A percentile compares a stretch with the other conserved stretches of the same genome.
These are phyloP conservation scores for Irpex rosettiformis DNA, from an alignment of 1,284 basidiomycete genomes.

Conservation along the genomic window DNA sequence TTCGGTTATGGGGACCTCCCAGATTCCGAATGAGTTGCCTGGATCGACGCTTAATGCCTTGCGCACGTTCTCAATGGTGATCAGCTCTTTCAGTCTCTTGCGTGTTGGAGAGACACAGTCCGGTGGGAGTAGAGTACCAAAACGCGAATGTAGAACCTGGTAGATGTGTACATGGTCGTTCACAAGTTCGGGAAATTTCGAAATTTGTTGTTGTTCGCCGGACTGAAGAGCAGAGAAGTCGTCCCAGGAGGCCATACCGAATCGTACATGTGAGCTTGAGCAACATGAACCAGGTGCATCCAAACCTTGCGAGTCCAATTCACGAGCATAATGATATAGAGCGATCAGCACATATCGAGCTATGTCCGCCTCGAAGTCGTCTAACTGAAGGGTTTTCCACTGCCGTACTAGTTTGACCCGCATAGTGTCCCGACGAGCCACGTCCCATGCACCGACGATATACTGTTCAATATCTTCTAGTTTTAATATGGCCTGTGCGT, in stretches of 20 bases:
- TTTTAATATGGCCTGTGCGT: slow-evolving; percentile 15
- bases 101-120: not conserved
- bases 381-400: slow-evolving; percentile 25
- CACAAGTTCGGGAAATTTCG: slow-evolving; percentile 26
- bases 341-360: slow-evolving; percentile 30
- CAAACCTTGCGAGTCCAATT: not conserved
- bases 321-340: slow-evolving; percentile 21
- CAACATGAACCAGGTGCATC: not conserved
- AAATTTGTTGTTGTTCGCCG: slow-evolving; percentile 24
- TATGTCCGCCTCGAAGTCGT: slow-evolving; percentile 31
- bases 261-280: not conserved
- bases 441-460: slow-evolving; percentile 24
- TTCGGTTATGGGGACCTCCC: slow-evolving; percentile 41
- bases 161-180: slow-evolving; percentile 28
- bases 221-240: slow-evolving; percentile 26
- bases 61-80: slow-evolving; percentile 41
- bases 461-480: slow-evolving; percentile 5
- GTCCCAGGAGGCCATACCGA: slow-evolving; percentile 18
- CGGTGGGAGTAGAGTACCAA: slow-evolving; percentile 12
- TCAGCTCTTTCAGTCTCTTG: slow-evolving; percentile 32
- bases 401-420: slow-evolving; percentile 21
- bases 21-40: slow-evolving; percentile 66
- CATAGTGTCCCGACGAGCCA: slow-evolving; percentile 17
- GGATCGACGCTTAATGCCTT: slow-evolving; percentile 54
- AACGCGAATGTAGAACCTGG: slow-evolving; percentile 24